phyloP scores from a whole-genome alignment of 768 basidiomycete genomes.

The Lactarius akahatsu region DNA sequence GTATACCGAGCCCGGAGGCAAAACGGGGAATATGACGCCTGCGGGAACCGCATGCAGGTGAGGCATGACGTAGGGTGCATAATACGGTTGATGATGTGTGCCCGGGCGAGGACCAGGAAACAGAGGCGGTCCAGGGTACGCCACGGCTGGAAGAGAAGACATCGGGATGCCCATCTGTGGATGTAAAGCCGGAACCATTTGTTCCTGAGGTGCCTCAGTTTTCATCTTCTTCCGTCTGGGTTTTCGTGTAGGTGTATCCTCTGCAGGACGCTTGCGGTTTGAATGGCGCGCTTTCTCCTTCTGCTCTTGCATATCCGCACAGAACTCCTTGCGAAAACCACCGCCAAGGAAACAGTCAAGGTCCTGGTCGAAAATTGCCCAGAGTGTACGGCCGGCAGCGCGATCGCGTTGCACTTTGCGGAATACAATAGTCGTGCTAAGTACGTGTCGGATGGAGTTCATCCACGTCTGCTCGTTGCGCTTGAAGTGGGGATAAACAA shows the following conservation, averaged over 20 bases:
- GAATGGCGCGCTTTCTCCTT: conserved; percentile 31
- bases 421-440: conserved; percentile 90
- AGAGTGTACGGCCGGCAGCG: conserved; percentile 76
- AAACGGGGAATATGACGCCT: conserved; percentile 72
- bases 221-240: conserved; percentile 36
- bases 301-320: conserved; percentile 41
- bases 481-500: conserved; percentile 91
- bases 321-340: conserved; percentile 68
- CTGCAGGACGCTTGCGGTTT: conserved; percentile 26
- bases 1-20: conserved; percentile 53
- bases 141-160: conserved; percentile 30
- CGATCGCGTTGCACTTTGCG: conserved; percentile 80
- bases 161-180: conserved; percentile 26
- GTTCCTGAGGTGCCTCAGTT: conserved; percentile 24
- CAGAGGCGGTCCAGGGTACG: conserved; percentile 34
- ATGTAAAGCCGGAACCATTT: conserved; percentile 8
- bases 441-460: conserved; percentile 96
- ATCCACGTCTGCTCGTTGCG: conserved; percentile 95
- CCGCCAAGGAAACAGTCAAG: conserved; percentile 81
- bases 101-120: conserved; percentile 39
- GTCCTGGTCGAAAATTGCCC: conserved; percentile 85
- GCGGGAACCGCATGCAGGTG: conserved; percentile 50
- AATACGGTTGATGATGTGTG: conserved; percentile 73
- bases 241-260: conserved; percentile 30
- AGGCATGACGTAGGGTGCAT: conserved; percentile 36